phyloP scores from a whole-genome alignment of 371 early-diverging fungal species.

The Syncephalastrum racemosum region DNA sequence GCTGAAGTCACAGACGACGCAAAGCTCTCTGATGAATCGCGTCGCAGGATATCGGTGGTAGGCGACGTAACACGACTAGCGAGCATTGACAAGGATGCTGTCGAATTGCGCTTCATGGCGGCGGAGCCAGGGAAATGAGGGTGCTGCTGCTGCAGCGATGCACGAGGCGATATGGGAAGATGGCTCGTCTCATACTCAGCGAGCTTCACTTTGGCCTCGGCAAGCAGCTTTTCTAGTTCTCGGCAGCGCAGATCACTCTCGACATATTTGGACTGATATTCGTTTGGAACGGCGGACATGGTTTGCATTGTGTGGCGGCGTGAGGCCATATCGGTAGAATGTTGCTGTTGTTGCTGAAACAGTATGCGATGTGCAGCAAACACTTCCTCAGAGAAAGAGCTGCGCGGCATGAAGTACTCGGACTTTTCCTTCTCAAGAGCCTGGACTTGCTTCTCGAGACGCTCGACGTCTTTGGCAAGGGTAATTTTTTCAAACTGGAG shows the following conservation, averaged over 20 bases:
- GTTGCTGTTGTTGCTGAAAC: slow-evolving; percentile 16
- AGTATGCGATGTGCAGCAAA: slow-evolving; percentile 43
- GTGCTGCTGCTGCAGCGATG: slow-evolving; percentile 25
- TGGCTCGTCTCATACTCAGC: slow-evolving; percentile 32
- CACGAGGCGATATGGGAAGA: slow-evolving; percentile 18
- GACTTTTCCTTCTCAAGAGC: slow-evolving; percentile 42
- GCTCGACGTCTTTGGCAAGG: slow-evolving; percentile 27
- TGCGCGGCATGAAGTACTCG: slow-evolving; percentile 45
- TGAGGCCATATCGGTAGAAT: not conserved
- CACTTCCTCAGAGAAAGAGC: slow-evolving; percentile 45
- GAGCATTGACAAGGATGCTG: slow-evolving; percentile 30
- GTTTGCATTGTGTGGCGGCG: slow-evolving; percentile 16
- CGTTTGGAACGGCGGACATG: slow-evolving; percentile 3
- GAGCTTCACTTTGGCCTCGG: slow-evolving; percentile 45
- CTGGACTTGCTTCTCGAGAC: slow-evolving; percentile 21
- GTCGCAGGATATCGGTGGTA: slow-evolving; percentile 8
- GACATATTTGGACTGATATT: slow-evolving; percentile 41
- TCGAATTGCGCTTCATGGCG: slow-evolving; percentile 29
- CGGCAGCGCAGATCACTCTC: slow-evolving; percentile 49
- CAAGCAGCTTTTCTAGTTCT: slow-evolving; percentile 48
- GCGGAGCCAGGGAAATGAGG: slow-evolving; percentile 26
- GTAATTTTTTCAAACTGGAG: slow-evolving; percentile 39
- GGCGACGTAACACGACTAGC: slow-evolving; percentile 24
- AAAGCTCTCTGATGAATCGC: not conserved
- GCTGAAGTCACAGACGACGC: slow-evolving; percentile 2